These are phyloP conservation scores for Centrapalus pauciflorus DNA, from an alignment of 129 eudicot species.

Conservation along the genomic window DNA sequence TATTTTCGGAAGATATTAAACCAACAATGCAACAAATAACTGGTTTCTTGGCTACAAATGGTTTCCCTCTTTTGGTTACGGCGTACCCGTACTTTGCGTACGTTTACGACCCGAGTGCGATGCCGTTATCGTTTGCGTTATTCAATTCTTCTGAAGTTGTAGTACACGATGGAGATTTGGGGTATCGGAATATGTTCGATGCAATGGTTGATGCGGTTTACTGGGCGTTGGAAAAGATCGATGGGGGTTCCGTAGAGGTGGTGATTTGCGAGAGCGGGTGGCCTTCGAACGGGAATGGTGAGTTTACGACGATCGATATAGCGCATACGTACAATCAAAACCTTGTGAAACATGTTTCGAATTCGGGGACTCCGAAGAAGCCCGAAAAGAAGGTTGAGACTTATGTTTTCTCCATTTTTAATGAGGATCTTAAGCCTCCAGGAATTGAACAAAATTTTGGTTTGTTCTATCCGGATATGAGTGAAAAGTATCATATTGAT, in stretches of 20 bases:
- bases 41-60: slow-evolving; percentile 7
- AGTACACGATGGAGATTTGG: slow-evolving; percentile 30
- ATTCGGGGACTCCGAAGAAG: slow-evolving; percentile 36
- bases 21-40: slow-evolving; percentile 14
- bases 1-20: background rate
- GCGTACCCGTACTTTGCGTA: slow-evolving; percentile 39
- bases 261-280: slow-evolving; percentile 49
- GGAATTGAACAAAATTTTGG: slow-evolving; percentile 51
- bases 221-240: slow-evolving; percentile 35
- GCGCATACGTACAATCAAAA: slow-evolving; percentile 34
- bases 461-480: slow-evolving; percentile 34
- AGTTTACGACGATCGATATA: slow-evolving; percentile 2
- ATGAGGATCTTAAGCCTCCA: slow-evolving; percentile 31
- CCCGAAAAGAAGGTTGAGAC: slow-evolving; percentile 25
- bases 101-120: slow-evolving; percentile 3
- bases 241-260: slow-evolving; percentile 22
- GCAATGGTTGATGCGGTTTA: slow-evolving; percentile 38
- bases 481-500: slow-evolving; percentile 32
- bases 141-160: slow-evolving; percentile 27
- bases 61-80: slow-evolving; percentile 35
- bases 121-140: slow-evolving; percentile 17
- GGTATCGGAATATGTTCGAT: slow-evolving; percentile 39
- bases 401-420: slow-evolving; percentile 37
- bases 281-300: slow-evolving; percentile 38
- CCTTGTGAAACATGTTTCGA: slow-evolving; percentile 21